Conservation (phyloP, 2,329 filamentous ascomycete genomes). For the Dichotomopilus funicola region DNA sequence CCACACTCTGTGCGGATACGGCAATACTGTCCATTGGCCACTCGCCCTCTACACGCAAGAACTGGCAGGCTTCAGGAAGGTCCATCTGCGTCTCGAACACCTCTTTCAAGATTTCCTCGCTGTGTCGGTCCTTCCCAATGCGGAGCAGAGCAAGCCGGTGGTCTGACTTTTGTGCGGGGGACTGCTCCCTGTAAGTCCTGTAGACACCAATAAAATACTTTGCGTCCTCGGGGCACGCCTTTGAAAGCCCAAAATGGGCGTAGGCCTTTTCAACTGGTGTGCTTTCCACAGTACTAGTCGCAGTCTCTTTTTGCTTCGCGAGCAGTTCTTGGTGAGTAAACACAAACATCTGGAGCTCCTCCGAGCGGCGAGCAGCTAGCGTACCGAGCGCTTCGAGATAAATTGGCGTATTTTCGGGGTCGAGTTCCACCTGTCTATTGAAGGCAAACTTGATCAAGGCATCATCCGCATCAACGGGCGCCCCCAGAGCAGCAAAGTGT, state of each 20-base stretch:
- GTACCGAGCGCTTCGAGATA: conserved; percentile 20
- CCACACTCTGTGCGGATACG: conserved; percentile 10
- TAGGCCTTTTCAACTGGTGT: conserved; percentile 20
- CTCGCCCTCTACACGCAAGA: conserved; percentile 14
- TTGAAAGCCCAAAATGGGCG: conserved; percentile 22
- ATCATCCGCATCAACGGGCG: conserved; percentile 15
- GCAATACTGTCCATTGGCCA: conserved; percentile 21
- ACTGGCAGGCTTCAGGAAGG: conserved; percentile 20
- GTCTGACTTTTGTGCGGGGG: conserved; percentile 23
- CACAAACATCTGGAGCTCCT: conserved; percentile 21
- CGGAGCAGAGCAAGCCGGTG: conserved; percentile 26
- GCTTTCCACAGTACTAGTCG: not conserved
- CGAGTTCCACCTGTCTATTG: conserved; percentile 16
- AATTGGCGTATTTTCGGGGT: conserved; percentile 8
- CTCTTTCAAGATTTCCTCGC: conserved; percentile 15
- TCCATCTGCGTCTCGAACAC: conserved; percentile 17
- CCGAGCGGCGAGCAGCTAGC: conserved; percentile 14
- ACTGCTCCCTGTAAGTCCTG: conserved; percentile 19
- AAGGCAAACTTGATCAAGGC: conserved; percentile 23
- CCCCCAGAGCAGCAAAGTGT: conserved; percentile 18
- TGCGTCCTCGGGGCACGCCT: conserved; percentile 11
- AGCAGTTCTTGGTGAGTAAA: conserved; percentile 9
- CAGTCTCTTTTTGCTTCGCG: conserved; percentile 5
- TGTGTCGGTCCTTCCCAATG: conserved; percentile 25
- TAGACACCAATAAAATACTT: conserved; percentile 23